Base-by-base conservation (phyloP, 306 rosid genomes). In the Clitoria ternatea region DNA sequence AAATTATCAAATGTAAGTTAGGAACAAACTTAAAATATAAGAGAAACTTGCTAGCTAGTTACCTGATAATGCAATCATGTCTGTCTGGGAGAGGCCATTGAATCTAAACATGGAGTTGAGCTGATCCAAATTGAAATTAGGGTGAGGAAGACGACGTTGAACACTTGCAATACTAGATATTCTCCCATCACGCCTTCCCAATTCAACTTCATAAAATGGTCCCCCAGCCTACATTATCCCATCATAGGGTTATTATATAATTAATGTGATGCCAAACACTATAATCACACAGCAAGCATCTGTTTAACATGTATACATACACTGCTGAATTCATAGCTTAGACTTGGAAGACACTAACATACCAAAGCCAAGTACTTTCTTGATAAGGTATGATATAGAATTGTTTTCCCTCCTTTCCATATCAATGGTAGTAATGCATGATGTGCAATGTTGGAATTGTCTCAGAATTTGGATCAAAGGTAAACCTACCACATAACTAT, bases 41-140 rank as follows among this genome's bases (percentile, higher is more conserved):
- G 15, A 33, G 7, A 50, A 63, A 7, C 39, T 20, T 49, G 5
- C 14, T 1, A 40, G 1, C 39, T 5, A 48, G 20, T 3, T 68
- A 89, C 96, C 96, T 61, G 92, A 91, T 33, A 91, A 84, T 1
- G 96, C 96, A 52, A 88, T 60, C 69, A 91, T 74, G 52, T 91
- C 87, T 11, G 80, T 80, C 2, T 81, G 84, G 36, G 87, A 4
- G 68, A 91, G 96, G 37, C 92, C 91, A 48, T 82, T 80, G n/a
- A 26, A 26, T 47, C 72, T 57, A 82, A 89, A 91, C 82, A 83
- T 22, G 11, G 79, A 26, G 5, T 50, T 80, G 35, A 91, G 88
- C 50, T 83, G 59, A 64, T 83, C 77, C 50, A 91, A 39, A 37
- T 50, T 73, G 47, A 75, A 82, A 0, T 73, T 79, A 11, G 92